phyloP scores from a whole-genome alignment of 2,329 filamentous ascomycete species.

The Ilyonectria mors-panacis region DNA sequence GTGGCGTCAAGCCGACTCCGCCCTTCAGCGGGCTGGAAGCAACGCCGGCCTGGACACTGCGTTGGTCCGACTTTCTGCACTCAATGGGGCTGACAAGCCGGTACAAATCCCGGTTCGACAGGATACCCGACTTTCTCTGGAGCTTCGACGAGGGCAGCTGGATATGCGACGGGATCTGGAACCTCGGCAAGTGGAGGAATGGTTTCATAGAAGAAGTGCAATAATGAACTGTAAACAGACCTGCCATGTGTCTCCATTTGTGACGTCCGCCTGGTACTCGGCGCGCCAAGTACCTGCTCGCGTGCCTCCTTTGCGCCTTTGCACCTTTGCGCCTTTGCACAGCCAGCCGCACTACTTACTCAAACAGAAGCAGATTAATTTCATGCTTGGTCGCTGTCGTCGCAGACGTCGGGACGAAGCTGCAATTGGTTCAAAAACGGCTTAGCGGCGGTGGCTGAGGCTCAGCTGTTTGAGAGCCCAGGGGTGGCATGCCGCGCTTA shows the following conservation, averaged over 20 bases:
- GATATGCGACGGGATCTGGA: constrained; percentile 49
- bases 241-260: neutral
- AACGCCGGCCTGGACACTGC: constrained; percentile 31
- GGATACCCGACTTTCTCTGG: constrained; percentile 44
- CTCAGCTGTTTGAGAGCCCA: neutral
- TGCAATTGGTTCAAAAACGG: neutral
- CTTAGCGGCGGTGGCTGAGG: neutral
- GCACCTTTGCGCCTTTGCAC: neutral
- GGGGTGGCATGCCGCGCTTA: neutral
- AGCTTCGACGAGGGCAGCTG: constrained; percentile 36
- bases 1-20: constrained; percentile 44
- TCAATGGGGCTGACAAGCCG: constrained; percentile 35
- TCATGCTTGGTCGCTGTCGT: neutral
- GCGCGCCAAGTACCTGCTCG: neutral
- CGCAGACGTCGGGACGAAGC: neutral
- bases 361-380: neutral
- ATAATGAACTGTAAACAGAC: too few species aligned
- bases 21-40: constrained; percentile 9
- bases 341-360: neutral
- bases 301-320: neutral
- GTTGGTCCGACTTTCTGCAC: constrained; percentile 46
- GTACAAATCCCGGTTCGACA: constrained; percentile 40
- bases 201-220: constrained; percentile 18
- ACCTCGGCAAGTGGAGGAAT: constrained; percentile 39
- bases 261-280: neutral